Base-by-base conservation (phyloP, 495 filamentous ascomycete genomes). In the Aspergillus campestris region DNA sequence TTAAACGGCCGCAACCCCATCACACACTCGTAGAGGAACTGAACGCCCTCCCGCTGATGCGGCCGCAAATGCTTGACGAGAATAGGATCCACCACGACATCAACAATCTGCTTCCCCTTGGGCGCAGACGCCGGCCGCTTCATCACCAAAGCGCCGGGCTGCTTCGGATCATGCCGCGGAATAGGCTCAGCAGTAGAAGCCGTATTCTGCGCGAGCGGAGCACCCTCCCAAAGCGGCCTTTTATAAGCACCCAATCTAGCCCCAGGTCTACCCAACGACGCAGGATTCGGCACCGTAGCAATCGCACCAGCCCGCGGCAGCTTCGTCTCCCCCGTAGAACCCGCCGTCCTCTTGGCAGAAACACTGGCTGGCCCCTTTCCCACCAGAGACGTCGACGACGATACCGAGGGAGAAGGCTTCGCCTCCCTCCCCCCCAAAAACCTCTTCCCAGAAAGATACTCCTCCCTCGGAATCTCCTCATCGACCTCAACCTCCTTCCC, bases 21-120 rank as follows among this genome's bases (percentile, higher is more conserved):
- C 0, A 91, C 80, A 59, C 86, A 89, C 61, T 89, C 85, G 52
- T 91, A 91, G 33, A 91, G 61, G 52, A 91, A 91, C 48, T 77
- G 70, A 11, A 89, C 81, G 37, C 86, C 86, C 51, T 86, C 82
- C 3, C 84, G 75, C 61, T 91, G 86, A 61, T 91, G 86, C 31
- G 78, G 74, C 3, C 86, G 81, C 10, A 91, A 64, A 49, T 81
- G 74, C 49, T 78, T 77, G 0, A 62, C 56, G n/a, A 91, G 60
- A 27, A 84, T 59, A 8, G 86, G 86, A 63, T 91, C 86, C 1
- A 91, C 76, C 4, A 91, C 86, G 3, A 91, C 85, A 61, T 89
- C 86, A 0, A 91, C 86, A 36, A 89, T 65, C 37, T 74, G 70
- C 55, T 82, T 87, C 0, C 82, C 83, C 32, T 72, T 75, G 0